A percentile compares a stretch with the other conserved stretches of the same genome.
phyloP scores from a whole-genome alignment of 768 basidiomycete species.

The Chalciporus pseudorubinellus region DNA sequence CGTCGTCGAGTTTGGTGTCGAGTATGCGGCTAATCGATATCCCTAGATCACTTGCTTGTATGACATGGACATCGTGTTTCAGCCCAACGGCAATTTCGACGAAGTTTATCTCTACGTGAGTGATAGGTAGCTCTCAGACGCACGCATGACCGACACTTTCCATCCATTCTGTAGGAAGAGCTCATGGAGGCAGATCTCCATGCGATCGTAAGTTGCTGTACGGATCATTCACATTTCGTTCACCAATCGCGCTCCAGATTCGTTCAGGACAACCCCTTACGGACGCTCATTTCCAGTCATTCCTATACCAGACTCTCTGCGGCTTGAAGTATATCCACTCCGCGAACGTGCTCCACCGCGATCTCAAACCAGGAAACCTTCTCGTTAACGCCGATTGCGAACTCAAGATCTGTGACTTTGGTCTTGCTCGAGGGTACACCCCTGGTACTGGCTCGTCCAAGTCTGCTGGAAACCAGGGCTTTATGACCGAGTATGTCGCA shows the following conservation, averaged over 20 bases:
- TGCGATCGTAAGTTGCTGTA: constrained; percentile 70
- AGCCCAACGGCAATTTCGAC: constrained; percentile 87
- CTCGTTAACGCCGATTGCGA: constrained; percentile 98
- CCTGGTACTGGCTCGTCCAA: constrained; percentile 75
- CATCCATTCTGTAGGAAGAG: constrained; percentile 66
- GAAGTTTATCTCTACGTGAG: constrained; percentile 92
- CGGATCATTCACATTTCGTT: not conserved
- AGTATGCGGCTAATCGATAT: constrained; percentile 3
- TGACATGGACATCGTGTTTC: constrained; percentile 97
- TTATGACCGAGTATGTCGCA: constrained; percentile 99
- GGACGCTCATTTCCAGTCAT: constrained; percentile 91
- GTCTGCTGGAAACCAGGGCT: constrained; percentile 80
- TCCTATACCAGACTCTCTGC: constrained; percentile 97
- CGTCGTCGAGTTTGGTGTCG: constrained; percentile 2
- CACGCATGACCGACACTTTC: not conserved
- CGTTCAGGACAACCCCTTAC: constrained; percentile 86
- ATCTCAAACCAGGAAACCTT: constrained; percentile 92
- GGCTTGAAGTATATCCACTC: constrained; percentile 98
- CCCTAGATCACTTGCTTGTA: constrained; percentile 90
- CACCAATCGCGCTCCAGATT: constrained; percentile 45
- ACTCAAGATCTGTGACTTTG: constrained; percentile 98
- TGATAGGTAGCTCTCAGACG: constrained; percentile 11
- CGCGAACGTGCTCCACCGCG: constrained; percentile 95
- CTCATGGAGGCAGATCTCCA: constrained; percentile 99
- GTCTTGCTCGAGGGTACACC: constrained; percentile 90